phyloP scores from a whole-genome alignment of 768 basidiomycete species.

The Austroboletus eburneus region DNA sequence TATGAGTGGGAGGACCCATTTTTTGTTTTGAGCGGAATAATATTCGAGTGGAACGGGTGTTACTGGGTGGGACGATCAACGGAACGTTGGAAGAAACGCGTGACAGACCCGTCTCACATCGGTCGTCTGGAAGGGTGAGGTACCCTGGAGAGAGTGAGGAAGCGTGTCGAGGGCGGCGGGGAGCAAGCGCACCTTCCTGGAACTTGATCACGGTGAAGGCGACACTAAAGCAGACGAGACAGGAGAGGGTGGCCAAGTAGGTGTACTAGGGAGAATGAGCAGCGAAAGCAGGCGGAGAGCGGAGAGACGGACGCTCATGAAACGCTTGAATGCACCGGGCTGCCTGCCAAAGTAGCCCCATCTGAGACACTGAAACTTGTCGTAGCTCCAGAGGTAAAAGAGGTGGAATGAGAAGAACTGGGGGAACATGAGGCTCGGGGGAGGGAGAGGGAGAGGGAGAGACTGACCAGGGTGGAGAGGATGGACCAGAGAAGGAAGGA shows the following conservation, averaged over 20 bases:
- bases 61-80: slow-evolving; percentile 34
- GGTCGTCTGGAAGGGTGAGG: slow-evolving; percentile 6
- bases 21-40: slow-evolving; percentile 44
- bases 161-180: background rate
- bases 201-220: slow-evolving; percentile 65
- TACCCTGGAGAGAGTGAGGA: slow-evolving; percentile 15
- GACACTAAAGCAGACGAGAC: slow-evolving; percentile 61
- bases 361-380: slow-evolving; percentile 67
- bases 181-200: slow-evolving; percentile 51
- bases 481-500: slow-evolving; percentile 77
- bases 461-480: slow-evolving; percentile 56
- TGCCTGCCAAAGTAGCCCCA: slow-evolving; percentile 69
- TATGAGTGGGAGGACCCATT: slow-evolving; percentile 64
- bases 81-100: background rate
- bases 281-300: background rate
- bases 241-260: slow-evolving; percentile 67
- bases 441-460: slow-evolving; percentile 2
- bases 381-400: slow-evolving; percentile 77
- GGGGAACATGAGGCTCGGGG: slow-evolving; percentile 1
- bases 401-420: slow-evolving; percentile 68
- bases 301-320: slow-evolving; percentile 73
- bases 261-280: slow-evolving; percentile 53
- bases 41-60: slow-evolving; percentile 51
- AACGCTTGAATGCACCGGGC: slow-evolving; percentile 80
- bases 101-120: slow-evolving; percentile 5